These are phyloP conservation scores for Pseudozyma pruni DNA, from an alignment of 1,284 basidiomycete species.

Conservation along the genomic window DNA sequence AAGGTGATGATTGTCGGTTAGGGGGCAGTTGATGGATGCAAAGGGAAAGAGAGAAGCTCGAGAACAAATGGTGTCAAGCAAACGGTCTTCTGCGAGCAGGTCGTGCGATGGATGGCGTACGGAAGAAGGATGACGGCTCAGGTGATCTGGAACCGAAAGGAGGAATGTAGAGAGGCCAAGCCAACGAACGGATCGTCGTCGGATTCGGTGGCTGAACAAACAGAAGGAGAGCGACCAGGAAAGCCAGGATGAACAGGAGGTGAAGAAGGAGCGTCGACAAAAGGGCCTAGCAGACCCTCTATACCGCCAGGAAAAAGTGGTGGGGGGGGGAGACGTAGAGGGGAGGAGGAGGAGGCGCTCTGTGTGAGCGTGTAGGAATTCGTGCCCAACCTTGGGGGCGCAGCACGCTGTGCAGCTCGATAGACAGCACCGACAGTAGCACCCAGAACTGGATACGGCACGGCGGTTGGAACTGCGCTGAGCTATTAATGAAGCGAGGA, in stretches of 20 bases:
- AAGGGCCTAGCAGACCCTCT: too few species aligned
- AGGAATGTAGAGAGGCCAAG: constrained; percentile 26
- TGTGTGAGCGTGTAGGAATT: too few species aligned
- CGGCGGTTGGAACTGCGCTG: not conserved
- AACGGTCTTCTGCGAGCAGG: too few species aligned
- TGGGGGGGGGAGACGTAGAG: too few species aligned
- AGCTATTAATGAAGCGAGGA: not conserved
- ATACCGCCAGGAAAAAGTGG: too few species aligned
- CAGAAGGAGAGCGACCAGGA: constrained; percentile 15
- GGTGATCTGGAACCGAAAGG: constrained; percentile 23
- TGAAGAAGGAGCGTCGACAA: not conserved
- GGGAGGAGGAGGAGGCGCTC: too few species aligned
- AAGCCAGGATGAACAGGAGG: constrained; percentile 9
- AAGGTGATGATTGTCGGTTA: too few species aligned
- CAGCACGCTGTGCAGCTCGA: not conserved
- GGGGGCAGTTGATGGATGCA: not conserved
- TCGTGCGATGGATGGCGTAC: too few species aligned
- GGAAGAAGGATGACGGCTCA: too few species aligned
- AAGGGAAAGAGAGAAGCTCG: not conserved
- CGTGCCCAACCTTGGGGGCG: not conserved
- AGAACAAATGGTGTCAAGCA: too few species aligned
- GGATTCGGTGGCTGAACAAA: constrained; percentile 32
- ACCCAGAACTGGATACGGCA: constrained; percentile 3
- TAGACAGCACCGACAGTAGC: not conserved
- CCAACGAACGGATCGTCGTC: constrained; percentile 31